Evolutionary conservation across 2,329 filamentous ascomycete species (phyloP).

Genomic region (Apiospora marii): DNA sequence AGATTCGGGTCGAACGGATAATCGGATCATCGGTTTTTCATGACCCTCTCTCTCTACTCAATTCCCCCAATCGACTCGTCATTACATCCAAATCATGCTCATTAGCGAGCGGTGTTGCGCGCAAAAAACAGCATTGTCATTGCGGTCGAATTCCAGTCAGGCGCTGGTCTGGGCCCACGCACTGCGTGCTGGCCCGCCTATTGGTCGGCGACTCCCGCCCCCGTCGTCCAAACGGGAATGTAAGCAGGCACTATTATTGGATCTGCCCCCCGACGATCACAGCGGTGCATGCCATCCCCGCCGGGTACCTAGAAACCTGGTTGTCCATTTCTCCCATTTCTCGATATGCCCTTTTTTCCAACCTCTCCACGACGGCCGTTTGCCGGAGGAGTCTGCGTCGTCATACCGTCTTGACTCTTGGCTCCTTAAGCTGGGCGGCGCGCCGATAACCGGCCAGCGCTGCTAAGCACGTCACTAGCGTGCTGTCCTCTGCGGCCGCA

Average conservation of each 20-base stretch:
- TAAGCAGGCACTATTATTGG: not conserved
- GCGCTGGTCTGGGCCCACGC: not conserved
- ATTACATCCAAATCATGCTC: not conserved
- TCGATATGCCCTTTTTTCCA: not conserved
- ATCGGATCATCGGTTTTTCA: not conserved
- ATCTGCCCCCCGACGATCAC: not conserved
- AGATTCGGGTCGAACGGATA: not conserved
- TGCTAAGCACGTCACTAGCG: slow-evolving; percentile 2
- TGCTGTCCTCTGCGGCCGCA: not conserved
- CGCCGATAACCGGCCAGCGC: not conserved
- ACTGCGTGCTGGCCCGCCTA: not conserved
- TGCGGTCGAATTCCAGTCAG: not conserved
- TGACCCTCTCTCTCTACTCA: not conserved
- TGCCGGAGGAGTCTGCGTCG: too few relatives aligned
- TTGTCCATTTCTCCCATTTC: not conserved
- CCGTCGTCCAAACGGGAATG: not conserved
- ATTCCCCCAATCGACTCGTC: not conserved
- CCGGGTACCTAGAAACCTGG: not conserved
- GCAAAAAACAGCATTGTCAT: not conserved
- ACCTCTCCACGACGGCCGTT: not conserved
- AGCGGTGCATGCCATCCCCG: slow-evolving; percentile 1
- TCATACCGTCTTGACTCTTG: not conserved
- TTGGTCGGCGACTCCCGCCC: slow-evolving; percentile 2
- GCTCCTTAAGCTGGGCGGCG: not conserved
- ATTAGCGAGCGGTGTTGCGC: not conserved